Conservation (phyloP, 345 rosid species). For the Melaleuca alternifolia region DNA sequence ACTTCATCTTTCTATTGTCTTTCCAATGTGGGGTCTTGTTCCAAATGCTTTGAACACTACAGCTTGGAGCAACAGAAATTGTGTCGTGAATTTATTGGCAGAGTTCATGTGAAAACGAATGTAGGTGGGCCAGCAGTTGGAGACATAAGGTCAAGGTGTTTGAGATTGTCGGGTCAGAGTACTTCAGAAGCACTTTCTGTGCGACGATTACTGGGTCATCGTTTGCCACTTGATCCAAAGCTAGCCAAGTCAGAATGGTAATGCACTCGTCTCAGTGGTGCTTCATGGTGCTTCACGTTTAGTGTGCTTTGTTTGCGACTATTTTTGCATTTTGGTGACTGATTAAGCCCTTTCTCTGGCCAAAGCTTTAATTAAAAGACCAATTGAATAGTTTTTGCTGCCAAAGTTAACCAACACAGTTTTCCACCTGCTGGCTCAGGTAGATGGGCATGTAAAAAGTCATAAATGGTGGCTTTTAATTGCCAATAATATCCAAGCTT, state of each 20-base stretch:
- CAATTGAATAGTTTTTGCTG: neutral
- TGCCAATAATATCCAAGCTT: neutral
- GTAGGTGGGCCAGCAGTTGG: conserved; percentile 97
- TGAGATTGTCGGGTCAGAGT: conserved; percentile 83
- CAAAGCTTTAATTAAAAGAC: neutral
- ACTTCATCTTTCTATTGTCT: neutral
- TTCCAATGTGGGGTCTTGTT: neutral
- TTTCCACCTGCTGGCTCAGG: neutral
- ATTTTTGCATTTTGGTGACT: neutral
- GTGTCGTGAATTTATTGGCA: neutral
- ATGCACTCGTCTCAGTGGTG: neutral
- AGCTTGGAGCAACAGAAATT: neutral
- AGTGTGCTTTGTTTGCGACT: neutral
- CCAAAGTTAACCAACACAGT: neutral
- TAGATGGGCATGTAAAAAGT: neutral
- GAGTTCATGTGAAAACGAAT: neutral
- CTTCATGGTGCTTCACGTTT: neutral
- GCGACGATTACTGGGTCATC: conserved; percentile 79
- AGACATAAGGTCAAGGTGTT: conserved; percentile 89
- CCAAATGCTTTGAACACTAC: neutral
- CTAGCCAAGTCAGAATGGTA: conserved; percentile 89
- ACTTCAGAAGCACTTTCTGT: conserved; percentile 90
- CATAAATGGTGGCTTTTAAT: neutral
- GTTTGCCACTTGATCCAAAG: conserved; percentile 49
- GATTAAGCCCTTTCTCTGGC: neutral